These are phyloP conservation scores for Pseudopyrenochaeta lycopersici DNA, from an alignment of 2,329 filamentous ascomycete genomes.

Conservation along the genomic window DNA sequence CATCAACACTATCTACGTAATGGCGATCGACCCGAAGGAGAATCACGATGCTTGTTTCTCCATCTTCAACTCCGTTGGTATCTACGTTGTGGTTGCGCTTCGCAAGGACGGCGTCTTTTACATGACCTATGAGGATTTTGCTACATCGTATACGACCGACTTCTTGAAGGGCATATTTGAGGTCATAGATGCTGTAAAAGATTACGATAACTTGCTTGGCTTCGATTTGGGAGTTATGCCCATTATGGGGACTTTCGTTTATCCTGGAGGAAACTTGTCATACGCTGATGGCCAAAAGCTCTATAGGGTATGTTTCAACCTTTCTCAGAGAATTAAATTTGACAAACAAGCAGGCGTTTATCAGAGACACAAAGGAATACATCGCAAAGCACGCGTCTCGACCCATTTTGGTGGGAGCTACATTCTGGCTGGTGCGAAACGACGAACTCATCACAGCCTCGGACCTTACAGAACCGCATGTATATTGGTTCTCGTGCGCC, in stretches of 20 bases:
- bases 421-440: not conserved
- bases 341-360: slow-evolving; percentile 3
- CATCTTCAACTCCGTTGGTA: slow-evolving; percentile 21
- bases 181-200: slow-evolving; percentile 18
- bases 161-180: slow-evolving; percentile 11
- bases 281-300: slow-evolving; percentile 19
- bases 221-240: slow-evolving; percentile 13
- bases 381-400: slow-evolving; percentile 10
- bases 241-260: not conserved
- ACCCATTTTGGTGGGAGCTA: slow-evolving; percentile 14
- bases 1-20: slow-evolving; percentile 19
- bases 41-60: slow-evolving; percentile 24
- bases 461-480: slow-evolving; percentile 1
- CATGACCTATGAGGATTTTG: not conserved
- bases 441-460: not conserved
- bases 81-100: slow-evolving; percentile 15
- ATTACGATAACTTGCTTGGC: slow-evolving; percentile 20
- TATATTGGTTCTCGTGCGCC: slow-evolving; percentile 10
- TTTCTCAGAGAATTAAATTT: not conserved
- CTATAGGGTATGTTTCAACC: slow-evolving; percentile 4
- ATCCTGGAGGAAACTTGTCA: not conserved
- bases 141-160: slow-evolving; percentile 10
- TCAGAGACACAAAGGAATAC: slow-evolving; percentile 21
- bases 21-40: slow-evolving; percentile 5
- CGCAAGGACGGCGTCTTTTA: slow-evolving; percentile 8